phyloP scores from a whole-genome alignment of 192 early-diverging fungal genomes.

The Coemansia sp. region DNA sequence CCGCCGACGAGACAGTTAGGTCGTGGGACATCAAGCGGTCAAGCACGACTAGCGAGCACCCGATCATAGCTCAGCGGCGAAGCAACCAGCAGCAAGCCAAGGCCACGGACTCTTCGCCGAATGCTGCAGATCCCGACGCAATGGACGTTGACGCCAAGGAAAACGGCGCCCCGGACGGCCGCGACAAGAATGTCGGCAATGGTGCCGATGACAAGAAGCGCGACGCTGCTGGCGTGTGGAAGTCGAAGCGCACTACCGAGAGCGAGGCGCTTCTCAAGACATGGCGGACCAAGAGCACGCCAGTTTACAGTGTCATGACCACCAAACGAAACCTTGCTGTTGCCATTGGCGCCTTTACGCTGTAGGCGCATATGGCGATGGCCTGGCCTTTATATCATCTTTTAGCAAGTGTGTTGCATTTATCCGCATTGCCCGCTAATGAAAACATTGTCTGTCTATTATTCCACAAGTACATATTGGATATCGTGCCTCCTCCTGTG shows the following conservation, averaged over 20 bases:
- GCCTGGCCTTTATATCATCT: no score
- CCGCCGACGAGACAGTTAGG: conserved; percentile 84
- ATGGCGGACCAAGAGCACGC: conserved; percentile 88
- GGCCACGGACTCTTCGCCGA: not conserved
- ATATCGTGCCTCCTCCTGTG: not conserved
- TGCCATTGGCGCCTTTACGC: conserved; percentile 72
- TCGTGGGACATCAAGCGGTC: conserved; percentile 81
- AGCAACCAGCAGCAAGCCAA: conserved; percentile 1
- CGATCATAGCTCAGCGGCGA: conserved; percentile 27
- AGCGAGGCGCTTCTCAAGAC: conserved; percentile 64
- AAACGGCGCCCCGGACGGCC: not conserved
- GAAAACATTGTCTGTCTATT: no score
- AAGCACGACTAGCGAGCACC: conserved; percentile 39
- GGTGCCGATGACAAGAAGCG: conserved; percentile 37
- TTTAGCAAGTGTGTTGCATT: no score
- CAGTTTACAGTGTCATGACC: conserved; percentile 80
- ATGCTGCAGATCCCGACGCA: conserved; percentile 1
- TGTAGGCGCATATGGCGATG: no score
- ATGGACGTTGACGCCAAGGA: conserved; percentile 30
- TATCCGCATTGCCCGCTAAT: no score
- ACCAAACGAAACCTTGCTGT: conserved; percentile 81
- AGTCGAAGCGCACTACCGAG: conserved; percentile 28
- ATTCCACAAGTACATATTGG: no score
- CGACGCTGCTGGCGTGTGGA: conserved; percentile 48
- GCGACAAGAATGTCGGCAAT: not conserved